A percentile compares a stretch with the other conserved stretches of the same genome.
Evolutionary conservation across 352 stramenopile species (phyloP).

Genomic region (Pilasporangium apinafurcum): DNA sequence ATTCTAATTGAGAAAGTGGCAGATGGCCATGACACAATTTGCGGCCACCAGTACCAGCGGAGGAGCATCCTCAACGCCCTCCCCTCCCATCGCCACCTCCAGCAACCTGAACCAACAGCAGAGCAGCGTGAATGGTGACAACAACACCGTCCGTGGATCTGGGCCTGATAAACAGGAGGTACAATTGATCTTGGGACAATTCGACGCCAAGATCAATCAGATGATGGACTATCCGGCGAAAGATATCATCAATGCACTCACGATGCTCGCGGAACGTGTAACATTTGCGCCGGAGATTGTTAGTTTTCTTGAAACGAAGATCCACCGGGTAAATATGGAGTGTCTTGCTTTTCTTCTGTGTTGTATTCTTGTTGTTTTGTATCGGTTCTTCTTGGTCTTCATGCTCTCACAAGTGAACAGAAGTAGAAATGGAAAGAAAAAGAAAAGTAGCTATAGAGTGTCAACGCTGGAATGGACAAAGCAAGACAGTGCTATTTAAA

Average conservation of each 20-base stretch:
- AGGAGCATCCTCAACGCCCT: neutral
- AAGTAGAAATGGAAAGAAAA: too few relatives aligned
- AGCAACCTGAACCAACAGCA: neutral
- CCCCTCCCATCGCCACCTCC: neutral
- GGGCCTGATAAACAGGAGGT: slow-evolving; percentile 23
- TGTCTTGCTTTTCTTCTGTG: too few relatives aligned
- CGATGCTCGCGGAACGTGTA: slow-evolving; percentile 73
- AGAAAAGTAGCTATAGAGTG: too few relatives aligned
- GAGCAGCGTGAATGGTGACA: neutral
- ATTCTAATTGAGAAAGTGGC: too few relatives aligned
- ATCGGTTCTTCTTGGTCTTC: neutral
- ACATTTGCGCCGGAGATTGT: slow-evolving; percentile 79
- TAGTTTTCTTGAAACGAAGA: slow-evolving; percentile 87
- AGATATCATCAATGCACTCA: slow-evolving; percentile 86
- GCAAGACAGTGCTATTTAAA: too few relatives aligned
- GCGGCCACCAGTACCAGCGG: slow-evolving; percentile 8
- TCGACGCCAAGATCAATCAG: slow-evolving; percentile 80
- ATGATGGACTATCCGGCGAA: slow-evolving; percentile 86
- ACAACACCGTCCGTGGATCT: neutral
- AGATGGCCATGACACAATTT: slow-evolving; percentile 54
- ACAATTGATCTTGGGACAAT: slow-evolving; percentile 59
- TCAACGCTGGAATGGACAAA: too few relatives aligned
- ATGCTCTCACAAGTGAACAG: too few relatives aligned
- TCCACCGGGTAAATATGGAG: slow-evolving; percentile 69
- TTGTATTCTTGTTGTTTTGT: slow-evolving; percentile 1